phyloP scores from a whole-genome alignment of 1,284 basidiomycete genomes.

The Cryptococcus sp. region DNA sequence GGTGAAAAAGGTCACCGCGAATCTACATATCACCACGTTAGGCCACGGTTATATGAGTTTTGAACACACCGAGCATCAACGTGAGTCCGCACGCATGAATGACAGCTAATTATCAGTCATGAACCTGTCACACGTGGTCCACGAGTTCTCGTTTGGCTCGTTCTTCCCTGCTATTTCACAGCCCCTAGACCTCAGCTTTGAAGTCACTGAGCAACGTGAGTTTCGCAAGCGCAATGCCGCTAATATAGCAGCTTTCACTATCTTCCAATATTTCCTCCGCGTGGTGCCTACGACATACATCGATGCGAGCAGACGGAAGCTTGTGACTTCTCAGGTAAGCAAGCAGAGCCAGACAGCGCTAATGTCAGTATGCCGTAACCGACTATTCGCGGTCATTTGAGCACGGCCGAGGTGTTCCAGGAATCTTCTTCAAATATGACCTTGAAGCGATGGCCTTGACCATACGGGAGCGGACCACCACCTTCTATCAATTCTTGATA shows the following conservation, averaged over 20 bases:
- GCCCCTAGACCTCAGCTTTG: constrained; percentile 88
- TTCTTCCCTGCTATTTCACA: constrained; percentile 95
- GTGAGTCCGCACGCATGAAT: constrained; percentile 54
- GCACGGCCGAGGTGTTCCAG: constrained; percentile 79
- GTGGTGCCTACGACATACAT: constrained; percentile 95
- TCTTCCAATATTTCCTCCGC: constrained; percentile 94
- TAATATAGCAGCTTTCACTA: constrained; percentile 69
- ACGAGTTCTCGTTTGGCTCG: constrained; percentile 94
- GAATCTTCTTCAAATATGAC: constrained; percentile 97
- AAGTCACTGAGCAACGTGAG: constrained; percentile 76
- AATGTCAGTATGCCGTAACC: constrained; percentile 84
- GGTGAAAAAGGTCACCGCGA: constrained; percentile 91
- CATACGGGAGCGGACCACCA: constrained; percentile 82
- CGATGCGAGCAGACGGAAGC: constrained; percentile 62
- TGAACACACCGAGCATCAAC: constrained; percentile 80
- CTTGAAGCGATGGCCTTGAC: constrained; percentile 85
- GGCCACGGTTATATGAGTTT: constrained; percentile 90
- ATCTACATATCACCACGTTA: constrained; percentile 84
- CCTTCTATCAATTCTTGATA: constrained; percentile 78
- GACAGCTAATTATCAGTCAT: constrained; percentile 63
- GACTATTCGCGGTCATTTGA: constrained; percentile 80
- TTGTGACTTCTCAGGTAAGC: constrained; percentile 65
- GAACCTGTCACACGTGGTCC: constrained; percentile 95
- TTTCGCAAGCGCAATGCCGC: constrained; percentile 25
- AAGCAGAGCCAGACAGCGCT: neutral